Evolutionary conservation across 1,284 basidiomycete genomes (phyloP).

Genomic region (Melampsora abietis-canadensis): DNA sequence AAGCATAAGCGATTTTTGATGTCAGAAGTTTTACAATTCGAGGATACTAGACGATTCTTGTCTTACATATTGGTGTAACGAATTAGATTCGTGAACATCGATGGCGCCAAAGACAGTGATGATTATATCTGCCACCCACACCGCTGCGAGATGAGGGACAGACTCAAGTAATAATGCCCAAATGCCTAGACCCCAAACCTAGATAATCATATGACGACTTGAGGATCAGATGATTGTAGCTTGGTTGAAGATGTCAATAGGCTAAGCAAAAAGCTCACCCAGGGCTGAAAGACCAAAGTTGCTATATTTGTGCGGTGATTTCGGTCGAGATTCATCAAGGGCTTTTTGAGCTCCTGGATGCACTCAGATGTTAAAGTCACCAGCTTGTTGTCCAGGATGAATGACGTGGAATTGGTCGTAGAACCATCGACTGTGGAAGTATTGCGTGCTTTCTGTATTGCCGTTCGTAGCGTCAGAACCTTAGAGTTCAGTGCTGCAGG

Average conservation of each 20-base stretch:
- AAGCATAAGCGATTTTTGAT: too few species aligned
- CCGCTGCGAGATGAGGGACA: conserved; percentile 33
- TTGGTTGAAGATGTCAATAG: neutral
- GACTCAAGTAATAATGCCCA: conserved; percentile 35
- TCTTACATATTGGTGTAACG: conserved; percentile 12
- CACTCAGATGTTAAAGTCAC: neutral
- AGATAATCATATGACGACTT: neutral
- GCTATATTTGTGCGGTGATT: conserved; percentile 2
- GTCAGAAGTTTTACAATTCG: too few species aligned
- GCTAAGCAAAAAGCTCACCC: neutral
- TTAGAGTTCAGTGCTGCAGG: neutral
- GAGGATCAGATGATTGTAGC: neutral
- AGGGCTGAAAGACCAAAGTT: neutral
- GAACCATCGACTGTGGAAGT: too few species aligned
- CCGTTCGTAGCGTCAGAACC: too few species aligned
- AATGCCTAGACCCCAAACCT: conserved; percentile 29
- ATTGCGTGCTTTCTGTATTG: too few species aligned
- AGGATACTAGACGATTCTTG: too few species aligned
- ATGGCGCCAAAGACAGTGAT: conserved; percentile 7
- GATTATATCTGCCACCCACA: conserved; percentile 15
- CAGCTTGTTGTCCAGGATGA: neutral
- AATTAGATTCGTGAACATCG: conserved; percentile 9
- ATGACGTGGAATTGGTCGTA: neutral
- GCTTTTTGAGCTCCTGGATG: neutral
- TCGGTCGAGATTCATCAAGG: neutral